phyloP scores from a whole-genome alignment of 1,284 basidiomycete species.

The Inonotus obliquus region DNA sequence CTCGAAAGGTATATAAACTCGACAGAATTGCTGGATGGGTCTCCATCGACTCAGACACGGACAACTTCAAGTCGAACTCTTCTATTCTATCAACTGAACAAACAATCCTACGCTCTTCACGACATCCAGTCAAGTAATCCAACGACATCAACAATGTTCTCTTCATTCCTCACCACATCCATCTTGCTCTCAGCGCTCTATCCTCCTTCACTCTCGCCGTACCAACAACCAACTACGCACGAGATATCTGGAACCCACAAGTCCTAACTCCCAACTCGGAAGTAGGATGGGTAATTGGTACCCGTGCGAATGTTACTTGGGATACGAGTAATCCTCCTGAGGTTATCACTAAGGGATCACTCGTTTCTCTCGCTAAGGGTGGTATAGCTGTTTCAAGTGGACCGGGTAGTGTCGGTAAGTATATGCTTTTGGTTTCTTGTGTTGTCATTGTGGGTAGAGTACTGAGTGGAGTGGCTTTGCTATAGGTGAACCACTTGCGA shows the following conservation, averaged over 20 bases:
- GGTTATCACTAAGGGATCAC: conserved; percentile 25
- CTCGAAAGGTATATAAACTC: not conserved
- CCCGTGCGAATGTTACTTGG: conserved; percentile 29
- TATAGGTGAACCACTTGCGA: conserved; percentile 21
- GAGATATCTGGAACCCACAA: conserved; percentile 25
- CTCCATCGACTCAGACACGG: not conserved
- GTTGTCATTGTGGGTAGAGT: not conserved
- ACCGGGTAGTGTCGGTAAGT: not conserved
- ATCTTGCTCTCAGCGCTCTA: not conserved
- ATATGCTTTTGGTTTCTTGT: too few species aligned
- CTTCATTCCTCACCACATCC: not conserved
- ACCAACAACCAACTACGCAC: conserved; percentile 4
- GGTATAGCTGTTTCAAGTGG: conserved; percentile 5
- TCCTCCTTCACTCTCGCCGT: not conserved
- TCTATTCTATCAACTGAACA: not conserved
- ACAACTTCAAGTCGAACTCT: too few species aligned
- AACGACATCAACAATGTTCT: not conserved
- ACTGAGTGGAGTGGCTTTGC: not conserved
- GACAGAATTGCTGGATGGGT: not conserved
- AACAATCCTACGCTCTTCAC: not conserved
- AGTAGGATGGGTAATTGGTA: conserved; percentile 25
- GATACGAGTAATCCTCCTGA: conserved; percentile 23
- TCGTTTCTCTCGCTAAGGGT: conserved; percentile 20
- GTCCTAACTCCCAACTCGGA: conserved; percentile 24
- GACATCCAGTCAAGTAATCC: not conserved